Evolutionary conservation across 2,329 filamentous ascomycete genomes (phyloP).

Genomic region (Tolypocladium sp.): DNA sequence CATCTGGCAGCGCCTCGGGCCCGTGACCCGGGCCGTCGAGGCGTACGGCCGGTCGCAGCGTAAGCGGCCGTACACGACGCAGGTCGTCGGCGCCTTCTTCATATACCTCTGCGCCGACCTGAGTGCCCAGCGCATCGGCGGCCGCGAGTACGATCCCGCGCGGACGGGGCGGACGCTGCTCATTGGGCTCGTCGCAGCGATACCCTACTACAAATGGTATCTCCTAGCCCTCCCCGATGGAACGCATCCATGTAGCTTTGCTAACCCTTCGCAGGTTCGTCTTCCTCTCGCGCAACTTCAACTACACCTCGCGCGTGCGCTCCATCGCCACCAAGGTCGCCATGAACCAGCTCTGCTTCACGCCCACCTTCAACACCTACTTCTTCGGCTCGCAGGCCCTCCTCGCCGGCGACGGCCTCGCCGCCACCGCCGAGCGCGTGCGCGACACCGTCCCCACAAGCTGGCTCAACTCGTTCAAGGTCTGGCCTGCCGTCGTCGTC

Average conservation of each 20-base stretch:
- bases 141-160: slow-evolving; percentile 54
- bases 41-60: slow-evolving; percentile 65
- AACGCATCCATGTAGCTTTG: not conserved
- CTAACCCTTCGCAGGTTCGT: slow-evolving; percentile 51
- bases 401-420: slow-evolving; percentile 56
- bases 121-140: slow-evolving; percentile 61
- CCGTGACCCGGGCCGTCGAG: slow-evolving; percentile 41
- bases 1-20: slow-evolving; percentile 49
- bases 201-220: slow-evolving; percentile 78
- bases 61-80: slow-evolving; percentile 66
- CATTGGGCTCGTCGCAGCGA: slow-evolving; percentile 64
- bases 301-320: slow-evolving; percentile 63
- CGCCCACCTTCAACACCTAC: slow-evolving; percentile 73
- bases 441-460: slow-evolving; percentile 67
- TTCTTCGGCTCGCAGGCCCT: slow-evolving; percentile 77
- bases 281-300: slow-evolving; percentile 74
- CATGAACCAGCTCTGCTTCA: slow-evolving; percentile 73
- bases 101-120: slow-evolving; percentile 75
- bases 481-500: slow-evolving; percentile 83
- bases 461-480: slow-evolving; percentile 69
- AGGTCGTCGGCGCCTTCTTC: slow-evolving; percentile 64
- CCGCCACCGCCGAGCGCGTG: slow-evolving; percentile 61
- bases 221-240: slow-evolving; percentile 9
- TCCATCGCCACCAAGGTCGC: slow-evolving; percentile 69
- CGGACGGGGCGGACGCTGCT: slow-evolving; percentile 63